These are phyloP conservation scores for Tuber calosporum DNA, from an alignment of 495 filamentous ascomycete genomes.

Conservation along the genomic window DNA sequence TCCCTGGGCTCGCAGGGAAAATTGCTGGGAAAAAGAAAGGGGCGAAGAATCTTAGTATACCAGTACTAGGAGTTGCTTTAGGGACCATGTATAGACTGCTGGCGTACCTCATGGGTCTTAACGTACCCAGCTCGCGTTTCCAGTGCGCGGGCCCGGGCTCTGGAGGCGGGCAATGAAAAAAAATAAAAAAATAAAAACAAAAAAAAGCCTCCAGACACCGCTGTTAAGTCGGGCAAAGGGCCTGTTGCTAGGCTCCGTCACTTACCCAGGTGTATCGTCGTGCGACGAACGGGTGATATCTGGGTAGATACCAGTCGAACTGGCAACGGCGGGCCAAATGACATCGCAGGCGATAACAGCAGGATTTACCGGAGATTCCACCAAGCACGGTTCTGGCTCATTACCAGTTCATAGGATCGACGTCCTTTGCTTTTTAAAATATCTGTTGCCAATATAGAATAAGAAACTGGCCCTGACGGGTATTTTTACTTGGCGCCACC, in stretches of 20 bases:
- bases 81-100: neutral
- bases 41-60: neutral
- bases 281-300: neutral
- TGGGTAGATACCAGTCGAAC: slow-evolving; percentile 28
- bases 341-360: slow-evolving; percentile 27
- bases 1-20: neutral
- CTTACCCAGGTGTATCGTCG: neutral
- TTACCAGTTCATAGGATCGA: slow-evolving; percentile 25
- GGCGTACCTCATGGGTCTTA: neutral
- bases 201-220: neutral
- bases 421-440: neutral
- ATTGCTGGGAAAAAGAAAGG: neutral
- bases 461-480: neutral
- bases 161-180: neutral
- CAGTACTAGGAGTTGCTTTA: neutral
- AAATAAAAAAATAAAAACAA: no score
- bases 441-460: neutral
- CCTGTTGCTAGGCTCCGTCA: neutral
- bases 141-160: neutral
- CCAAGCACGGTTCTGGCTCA: slow-evolving; percentile 33
- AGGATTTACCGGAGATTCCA: slow-evolving; percentile 29
- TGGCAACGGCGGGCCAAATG: slow-evolving; percentile 26
- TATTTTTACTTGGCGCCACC: neutral
- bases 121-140: neutral
- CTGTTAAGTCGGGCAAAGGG: neutral